Conservation (phyloP, 345 rosid genomes). For the Eucalyptus pauciflora region DNA sequence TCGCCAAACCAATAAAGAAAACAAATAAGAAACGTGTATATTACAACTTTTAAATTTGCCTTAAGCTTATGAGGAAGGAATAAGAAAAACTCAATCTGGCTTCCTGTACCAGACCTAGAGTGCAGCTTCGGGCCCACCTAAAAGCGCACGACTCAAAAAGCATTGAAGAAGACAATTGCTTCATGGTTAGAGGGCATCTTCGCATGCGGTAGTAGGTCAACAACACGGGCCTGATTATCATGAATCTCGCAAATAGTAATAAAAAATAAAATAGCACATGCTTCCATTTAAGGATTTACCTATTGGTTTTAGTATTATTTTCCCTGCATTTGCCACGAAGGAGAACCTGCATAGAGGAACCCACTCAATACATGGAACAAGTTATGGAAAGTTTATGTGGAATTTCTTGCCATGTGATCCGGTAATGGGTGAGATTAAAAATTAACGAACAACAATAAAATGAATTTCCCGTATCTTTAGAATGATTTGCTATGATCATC, state of each 20-base stretch:
- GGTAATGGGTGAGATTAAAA: no score
- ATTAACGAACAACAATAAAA: neutral
- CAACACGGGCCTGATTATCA: no score
- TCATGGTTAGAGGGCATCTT: neutral
- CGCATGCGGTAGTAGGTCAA: no score
- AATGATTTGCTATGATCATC: neutral
- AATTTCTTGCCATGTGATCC: no score
- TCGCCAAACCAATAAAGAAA: neutral
- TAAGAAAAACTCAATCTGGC: neutral
- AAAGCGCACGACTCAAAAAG: neutral
- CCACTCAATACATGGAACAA: no score
- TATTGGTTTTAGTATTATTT: no score
- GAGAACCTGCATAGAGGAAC: no score
- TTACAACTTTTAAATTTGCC: neutral
- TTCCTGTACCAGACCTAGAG: neutral
- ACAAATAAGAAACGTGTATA: neutral
- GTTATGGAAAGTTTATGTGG: no score
- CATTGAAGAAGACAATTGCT: neutral
- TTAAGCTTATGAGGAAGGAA: neutral
- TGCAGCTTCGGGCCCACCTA: neutral
- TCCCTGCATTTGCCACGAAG: no score
- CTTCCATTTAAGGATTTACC: no score
- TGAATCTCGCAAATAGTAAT: no score
- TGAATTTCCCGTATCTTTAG: neutral
- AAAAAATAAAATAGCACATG: no score